A percentile compares a stretch with the other conserved stretches of the same genome.
phyloP scores from a whole-genome alignment of 305 asterid species.

The Stenogyne calaminthoides region DNA sequence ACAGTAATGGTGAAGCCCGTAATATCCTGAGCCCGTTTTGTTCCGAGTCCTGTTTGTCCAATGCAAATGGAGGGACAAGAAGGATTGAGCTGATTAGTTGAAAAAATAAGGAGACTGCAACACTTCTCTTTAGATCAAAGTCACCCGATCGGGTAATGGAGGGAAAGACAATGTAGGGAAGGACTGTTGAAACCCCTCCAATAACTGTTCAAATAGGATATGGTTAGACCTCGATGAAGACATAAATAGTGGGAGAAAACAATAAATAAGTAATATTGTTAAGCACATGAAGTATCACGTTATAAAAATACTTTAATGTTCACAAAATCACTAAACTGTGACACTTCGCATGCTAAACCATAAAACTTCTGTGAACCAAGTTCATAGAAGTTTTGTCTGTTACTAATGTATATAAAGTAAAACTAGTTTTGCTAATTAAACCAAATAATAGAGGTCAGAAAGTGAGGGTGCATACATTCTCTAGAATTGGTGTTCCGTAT shows the following conservation, averaged over 20 bases:
- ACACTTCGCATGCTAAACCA: neutral
- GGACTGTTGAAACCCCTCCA: constrained; percentile 74
- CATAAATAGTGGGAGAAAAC: neutral
- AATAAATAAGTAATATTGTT: neutral
- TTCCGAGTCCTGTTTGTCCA: neutral
- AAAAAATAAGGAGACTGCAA: constrained; percentile 87
- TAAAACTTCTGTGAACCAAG: too few relatives aligned
- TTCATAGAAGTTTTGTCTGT: neutral
- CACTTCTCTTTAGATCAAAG: constrained; percentile 78
- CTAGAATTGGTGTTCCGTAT: constrained; percentile 78
- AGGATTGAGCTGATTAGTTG: constrained; percentile 46
- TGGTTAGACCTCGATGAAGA: constrained; percentile 23
- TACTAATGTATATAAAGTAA: neutral
- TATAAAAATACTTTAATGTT: too few relatives aligned
- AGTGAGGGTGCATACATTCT: constrained; percentile 59
- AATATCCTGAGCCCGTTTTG: neutral
- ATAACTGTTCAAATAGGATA: constrained; percentile 54
- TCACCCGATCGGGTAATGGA: constrained; percentile 84
- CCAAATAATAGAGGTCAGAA: neutral
- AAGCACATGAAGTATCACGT: neutral
- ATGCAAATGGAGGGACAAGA: constrained; percentile 27
- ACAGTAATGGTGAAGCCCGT: constrained; percentile 5
- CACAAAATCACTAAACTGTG: neutral
- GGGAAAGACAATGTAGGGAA: constrained; percentile 85
- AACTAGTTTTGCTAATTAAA: neutral